Evolutionary conservation across 306 rosid species (phyloP), one percentile per base, ranked within the genome.

Genomic region (Trifolium subterraneum): DNA sequence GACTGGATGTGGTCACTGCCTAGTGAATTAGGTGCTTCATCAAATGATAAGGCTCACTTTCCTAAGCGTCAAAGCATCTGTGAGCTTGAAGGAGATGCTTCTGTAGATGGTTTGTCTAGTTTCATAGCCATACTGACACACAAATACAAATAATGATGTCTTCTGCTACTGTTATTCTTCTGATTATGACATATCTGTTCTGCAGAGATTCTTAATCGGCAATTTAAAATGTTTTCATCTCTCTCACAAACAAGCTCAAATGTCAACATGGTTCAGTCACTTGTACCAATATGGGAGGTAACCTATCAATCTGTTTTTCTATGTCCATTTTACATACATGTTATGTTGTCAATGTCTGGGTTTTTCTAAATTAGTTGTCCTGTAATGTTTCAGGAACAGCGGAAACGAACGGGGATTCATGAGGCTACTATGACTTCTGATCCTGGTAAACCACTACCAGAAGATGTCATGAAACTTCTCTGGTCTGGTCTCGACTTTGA

Each of bases 241-340:
- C 89, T 90, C 78, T 94, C 98, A 42, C 96, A 94, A 86, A 84
- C 89, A 39, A 75, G 62, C 74, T 83, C 87, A 25, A 90, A 91
- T 79, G 89, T 87, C 76, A 88, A 89, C 87, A 91, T 90, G 96
- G 97, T 93, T 77, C 97, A 93, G 80, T 93, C 98, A 61, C 93
- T 93, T 83, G 68, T 87, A 59, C 95, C 96, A 42, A 93, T 93
- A 79, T 93, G 92, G 98, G 97, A 93, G 97, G 98, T 91, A 47
- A 58, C 75, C 35, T 52, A 16, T 79, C 59, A 38, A 36, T 72
- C 79, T 78, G 59, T 70, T 77, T 41, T 65, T 39, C 22, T 44
- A 64, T 64, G 41, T 16, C 59, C 44, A 62, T 44, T 70, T 39
- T 70, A 59, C 74, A 64, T 70, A 59, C 74, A 64, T 54, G 55